phyloP scores from a whole-genome alignment of 2,329 filamentous ascomycete species.

The Didymella pinodella region DNA sequence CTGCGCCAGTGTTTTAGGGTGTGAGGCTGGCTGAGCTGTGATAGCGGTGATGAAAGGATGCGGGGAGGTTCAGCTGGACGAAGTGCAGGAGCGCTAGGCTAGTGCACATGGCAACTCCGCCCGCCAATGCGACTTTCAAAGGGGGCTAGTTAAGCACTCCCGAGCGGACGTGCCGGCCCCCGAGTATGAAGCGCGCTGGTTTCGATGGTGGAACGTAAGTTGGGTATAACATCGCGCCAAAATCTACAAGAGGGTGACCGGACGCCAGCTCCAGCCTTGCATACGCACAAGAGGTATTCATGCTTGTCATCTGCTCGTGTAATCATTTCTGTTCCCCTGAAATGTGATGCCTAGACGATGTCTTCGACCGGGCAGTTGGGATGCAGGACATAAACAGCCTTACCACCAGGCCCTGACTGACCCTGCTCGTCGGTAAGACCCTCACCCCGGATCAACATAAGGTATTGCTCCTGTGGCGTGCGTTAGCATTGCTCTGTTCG shows the following conservation, averaged over 20 bases:
- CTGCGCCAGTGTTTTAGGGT: background rate
- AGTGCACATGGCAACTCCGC: background rate
- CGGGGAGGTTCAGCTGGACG: slow-evolving; percentile 6
- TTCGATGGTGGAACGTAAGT: background rate
- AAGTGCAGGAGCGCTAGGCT: slow-evolving; percentile 12
- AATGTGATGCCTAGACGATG: slow-evolving; percentile 31
- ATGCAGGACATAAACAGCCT: slow-evolving; percentile 85
- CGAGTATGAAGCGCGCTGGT: too few relatives aligned
- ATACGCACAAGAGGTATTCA: background rate
- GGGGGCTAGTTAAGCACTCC: slow-evolving; percentile 1
- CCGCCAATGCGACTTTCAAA: background rate
- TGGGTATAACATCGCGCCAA: slow-evolving; percentile 21
- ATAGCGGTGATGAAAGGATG: background rate
- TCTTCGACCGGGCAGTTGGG: slow-evolving; percentile 89
- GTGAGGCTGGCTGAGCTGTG: slow-evolving; percentile 11
- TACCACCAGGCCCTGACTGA: slow-evolving; percentile 56
- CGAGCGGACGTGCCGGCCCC: background rate
- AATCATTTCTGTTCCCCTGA: background rate
- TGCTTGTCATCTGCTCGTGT: slow-evolving; percentile 12
- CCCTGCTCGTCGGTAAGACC: slow-evolving; percentile 83
- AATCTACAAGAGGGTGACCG: slow-evolving; percentile 4
- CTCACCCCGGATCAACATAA: slow-evolving; percentile 75
- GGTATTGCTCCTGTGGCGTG: slow-evolving; percentile 62
- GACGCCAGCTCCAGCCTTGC: slow-evolving; percentile 9
- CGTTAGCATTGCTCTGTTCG: slow-evolving; percentile 27